phyloP scores from a whole-genome alignment of 23 red algal species.

The Gracilaria vermiculophylla region DNA sequence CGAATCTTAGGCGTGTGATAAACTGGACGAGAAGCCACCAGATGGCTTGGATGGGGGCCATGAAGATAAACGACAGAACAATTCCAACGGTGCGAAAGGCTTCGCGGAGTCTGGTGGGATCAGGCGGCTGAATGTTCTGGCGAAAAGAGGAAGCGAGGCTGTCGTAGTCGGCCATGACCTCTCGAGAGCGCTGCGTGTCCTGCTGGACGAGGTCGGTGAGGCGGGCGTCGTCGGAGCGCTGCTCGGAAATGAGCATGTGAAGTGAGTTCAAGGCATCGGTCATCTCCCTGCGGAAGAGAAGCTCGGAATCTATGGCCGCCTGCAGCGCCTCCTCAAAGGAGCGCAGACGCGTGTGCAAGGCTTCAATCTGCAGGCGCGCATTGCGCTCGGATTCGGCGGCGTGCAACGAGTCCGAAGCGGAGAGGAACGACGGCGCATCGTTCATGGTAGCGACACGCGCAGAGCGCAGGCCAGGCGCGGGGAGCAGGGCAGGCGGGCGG shows the following conservation, averaged over 20 bases:
- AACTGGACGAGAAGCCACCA: slow-evolving; percentile 1
- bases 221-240: background rate
- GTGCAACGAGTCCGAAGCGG: background rate
- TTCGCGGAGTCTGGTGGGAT: slow-evolving; percentile 19
- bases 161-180: slow-evolving; percentile 36
- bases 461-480: background rate
- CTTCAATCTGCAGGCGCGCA: slow-evolving; percentile 2
- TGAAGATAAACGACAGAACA: slow-evolving; percentile 29
- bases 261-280: slow-evolving; percentile 9
- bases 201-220: slow-evolving; percentile 2
- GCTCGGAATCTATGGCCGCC: slow-evolving; percentile 9
- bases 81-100: slow-evolving; percentile 24
- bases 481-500: background rate
- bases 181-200: slow-evolving; percentile 29
- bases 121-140: slow-evolving; percentile 20
- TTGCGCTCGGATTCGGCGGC: background rate
- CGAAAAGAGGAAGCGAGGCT: slow-evolving; percentile 21
- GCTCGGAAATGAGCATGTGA: background rate
- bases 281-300: slow-evolving; percentile 6
- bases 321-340: slow-evolving; percentile 12
- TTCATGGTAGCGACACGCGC: background rate
- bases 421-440: background rate
- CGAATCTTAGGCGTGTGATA: background rate
- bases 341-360: background rate
- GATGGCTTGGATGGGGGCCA: slow-evolving; percentile 26